Percentiles rank a stretch among this genome's conserved stretches.
Evolutionary conservation across 352 stramenopile genomes (phyloP).

Genomic region (Albugo candida): DNA sequence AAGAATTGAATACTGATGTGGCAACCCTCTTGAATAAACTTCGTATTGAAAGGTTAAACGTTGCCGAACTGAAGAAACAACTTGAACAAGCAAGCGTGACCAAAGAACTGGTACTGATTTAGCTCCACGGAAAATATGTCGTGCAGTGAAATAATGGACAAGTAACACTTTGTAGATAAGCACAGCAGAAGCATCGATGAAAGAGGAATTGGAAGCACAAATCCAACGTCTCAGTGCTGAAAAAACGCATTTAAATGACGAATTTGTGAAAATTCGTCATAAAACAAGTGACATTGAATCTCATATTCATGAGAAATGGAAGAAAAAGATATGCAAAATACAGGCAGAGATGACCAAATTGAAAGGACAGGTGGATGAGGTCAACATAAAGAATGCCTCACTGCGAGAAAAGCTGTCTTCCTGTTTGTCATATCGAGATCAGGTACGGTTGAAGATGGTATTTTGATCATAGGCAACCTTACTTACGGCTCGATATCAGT

Average conservation of each 20-base stretch:
- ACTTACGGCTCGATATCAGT: background rate
- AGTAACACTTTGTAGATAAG: conserved; percentile 20
- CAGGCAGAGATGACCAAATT: conserved; percentile 38
- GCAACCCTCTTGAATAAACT: conserved; percentile 20
- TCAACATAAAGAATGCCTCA: conserved; percentile 56
- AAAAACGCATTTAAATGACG: conserved; percentile 24
- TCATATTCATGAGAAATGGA: conserved; percentile 56
- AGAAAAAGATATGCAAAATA: conserved; percentile 47
- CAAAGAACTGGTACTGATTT: conserved; percentile 6
- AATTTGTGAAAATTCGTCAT: conserved; percentile 25
- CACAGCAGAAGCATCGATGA: conserved; percentile 26
- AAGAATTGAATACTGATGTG: conserved; percentile 19
- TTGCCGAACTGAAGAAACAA: conserved; percentile 24
- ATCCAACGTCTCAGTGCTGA: conserved; percentile 41
- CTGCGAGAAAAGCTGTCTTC: conserved; percentile 49
- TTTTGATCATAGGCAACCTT: too few relatives aligned
- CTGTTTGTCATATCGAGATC: conserved; percentile 35
- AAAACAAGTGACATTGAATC: conserved; percentile 49
- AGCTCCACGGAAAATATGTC: conserved; percentile 5
- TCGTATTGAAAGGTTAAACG: conserved; percentile 22
- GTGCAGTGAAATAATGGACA: background rate
- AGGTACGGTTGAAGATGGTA: conserved; percentile 17
- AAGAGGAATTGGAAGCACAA: conserved; percentile 35
- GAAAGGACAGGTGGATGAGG: conserved; percentile 53
- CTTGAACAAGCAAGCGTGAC: conserved; percentile 16